phyloP scores from a whole-genome alignment of 805 yeast genomes.

The Ogataea corticis region DNA sequence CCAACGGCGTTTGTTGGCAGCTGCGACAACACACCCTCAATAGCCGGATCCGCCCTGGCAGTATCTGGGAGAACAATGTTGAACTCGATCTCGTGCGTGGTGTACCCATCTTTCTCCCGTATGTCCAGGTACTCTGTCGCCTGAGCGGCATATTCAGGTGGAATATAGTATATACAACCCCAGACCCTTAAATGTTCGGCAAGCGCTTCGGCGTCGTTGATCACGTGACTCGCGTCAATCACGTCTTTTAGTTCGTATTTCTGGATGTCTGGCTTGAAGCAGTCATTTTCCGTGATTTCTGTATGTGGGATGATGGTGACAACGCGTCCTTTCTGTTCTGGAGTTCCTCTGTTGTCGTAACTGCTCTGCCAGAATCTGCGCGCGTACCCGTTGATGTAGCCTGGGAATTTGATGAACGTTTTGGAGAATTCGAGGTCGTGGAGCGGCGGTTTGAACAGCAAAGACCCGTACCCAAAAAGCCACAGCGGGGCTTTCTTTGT shows the following conservation, averaged over 20 bases:
- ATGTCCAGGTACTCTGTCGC: slow-evolving; percentile 72
- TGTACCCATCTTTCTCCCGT: slow-evolving; percentile 88
- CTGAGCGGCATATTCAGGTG: slow-evolving; percentile 56
- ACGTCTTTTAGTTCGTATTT: slow-evolving; percentile 26
- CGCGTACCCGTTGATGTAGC: slow-evolving; percentile 71
- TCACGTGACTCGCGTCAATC: slow-evolving; percentile 16
- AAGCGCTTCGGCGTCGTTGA: slow-evolving; percentile 25
- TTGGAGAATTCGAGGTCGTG: slow-evolving; percentile 44
- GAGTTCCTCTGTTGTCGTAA: slow-evolving; percentile 88
- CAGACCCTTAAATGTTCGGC: slow-evolving; percentile 54
- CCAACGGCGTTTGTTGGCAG: slow-evolving; percentile 37
- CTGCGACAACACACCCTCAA: slow-evolving; percentile 23
- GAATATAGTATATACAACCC: slow-evolving; percentile 85
- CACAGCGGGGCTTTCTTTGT: slow-evolving; percentile 42
- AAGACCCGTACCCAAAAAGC: slow-evolving; percentile 89
- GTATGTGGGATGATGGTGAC: slow-evolving; percentile 72
- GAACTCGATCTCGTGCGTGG: slow-evolving; percentile 66
- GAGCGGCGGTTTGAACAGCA: slow-evolving; percentile 88
- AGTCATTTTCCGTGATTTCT: slow-evolving; percentile 44
- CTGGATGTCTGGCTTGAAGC: slow-evolving; percentile 44
- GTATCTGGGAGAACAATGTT: slow-evolving; percentile 39
- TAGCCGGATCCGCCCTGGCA: slow-evolving; percentile 22
- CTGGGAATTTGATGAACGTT: slow-evolving; percentile 47
- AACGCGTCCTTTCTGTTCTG: slow-evolving; percentile 84
- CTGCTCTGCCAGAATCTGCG: slow-evolving; percentile 92